Conservation (phyloP, 2,329 filamentous ascomycete genomes). For the Curvularia sp. region DNA sequence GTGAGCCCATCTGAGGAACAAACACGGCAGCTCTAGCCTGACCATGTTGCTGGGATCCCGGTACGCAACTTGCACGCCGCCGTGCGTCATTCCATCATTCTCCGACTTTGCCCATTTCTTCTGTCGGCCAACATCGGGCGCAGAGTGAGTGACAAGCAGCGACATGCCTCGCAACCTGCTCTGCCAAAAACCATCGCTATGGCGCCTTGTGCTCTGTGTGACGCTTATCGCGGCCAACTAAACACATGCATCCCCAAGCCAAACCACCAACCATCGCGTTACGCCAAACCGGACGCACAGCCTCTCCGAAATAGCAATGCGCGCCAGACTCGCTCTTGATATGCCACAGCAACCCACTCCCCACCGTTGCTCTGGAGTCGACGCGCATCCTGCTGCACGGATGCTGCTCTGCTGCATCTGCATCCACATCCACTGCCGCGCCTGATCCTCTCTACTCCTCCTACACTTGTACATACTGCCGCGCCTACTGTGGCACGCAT, state of each 20-base stretch:
- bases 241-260: conserved; percentile 37
- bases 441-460: conserved; percentile 37
- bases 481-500: conserved; percentile 35
- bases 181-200: conserved; percentile 11
- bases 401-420: conserved; percentile 20
- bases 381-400: conserved; percentile 9
- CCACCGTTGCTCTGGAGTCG: conserved; percentile 11
- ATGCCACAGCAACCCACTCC: conserved; percentile 17
- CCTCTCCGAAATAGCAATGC: conserved; percentile 22
- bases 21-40: conserved; percentile 42
- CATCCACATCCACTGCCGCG: conserved; percentile 27
- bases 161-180: conserved; percentile 9
- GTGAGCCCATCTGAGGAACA: conserved; percentile 28
- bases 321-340: conserved; percentile 23
- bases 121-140: conserved; percentile 20
- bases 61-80: conserved; percentile 7
- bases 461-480: too few relatives aligned
- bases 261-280: conserved; percentile 27
- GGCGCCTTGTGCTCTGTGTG: conserved; percentile 37
- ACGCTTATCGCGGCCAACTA: conserved; percentile 30
- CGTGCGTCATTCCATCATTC: conserved; percentile 30
- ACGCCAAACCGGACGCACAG: conserved; percentile 26
- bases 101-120: conserved; percentile 7
- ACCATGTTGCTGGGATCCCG: conserved; percentile 29
- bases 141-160: conserved; percentile 24